Conservation (phyloP, 345 rosid genomes). For the Corchorus capsularis region DNA sequence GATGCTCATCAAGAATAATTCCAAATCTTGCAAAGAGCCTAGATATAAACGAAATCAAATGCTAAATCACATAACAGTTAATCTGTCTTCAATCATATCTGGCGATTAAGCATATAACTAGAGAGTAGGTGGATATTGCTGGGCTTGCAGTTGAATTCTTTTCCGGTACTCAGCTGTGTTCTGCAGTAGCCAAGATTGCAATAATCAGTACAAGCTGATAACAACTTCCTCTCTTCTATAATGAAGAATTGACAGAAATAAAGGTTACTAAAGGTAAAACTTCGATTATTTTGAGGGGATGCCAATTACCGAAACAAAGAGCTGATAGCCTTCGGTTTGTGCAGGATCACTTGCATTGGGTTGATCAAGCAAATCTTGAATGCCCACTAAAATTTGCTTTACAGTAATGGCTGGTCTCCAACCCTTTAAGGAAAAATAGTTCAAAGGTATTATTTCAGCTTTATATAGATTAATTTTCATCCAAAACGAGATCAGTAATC, state of each 20-base stretch:
- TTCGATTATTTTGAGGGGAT: no score
- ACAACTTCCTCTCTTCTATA: background rate
- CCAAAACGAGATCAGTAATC: background rate
- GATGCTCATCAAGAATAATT: background rate
- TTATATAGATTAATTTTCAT: background rate
- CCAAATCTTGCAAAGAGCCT: background rate
- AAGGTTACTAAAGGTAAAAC: background rate
- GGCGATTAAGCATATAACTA: slow-evolving; percentile 9
- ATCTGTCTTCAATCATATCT: background rate
- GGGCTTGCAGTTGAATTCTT: slow-evolving; percentile 50
- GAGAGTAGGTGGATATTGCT: slow-evolving; percentile 40
- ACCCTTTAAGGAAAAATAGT: slow-evolving; percentile 25
- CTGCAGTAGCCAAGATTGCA: slow-evolving; percentile 28
- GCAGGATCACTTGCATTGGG: slow-evolving; percentile 47
- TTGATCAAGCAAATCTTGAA: slow-evolving; percentile 44
- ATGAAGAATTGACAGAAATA: background rate
- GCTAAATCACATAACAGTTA: background rate
- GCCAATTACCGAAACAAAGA: slow-evolving; percentile 28
- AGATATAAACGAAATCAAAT: background rate
- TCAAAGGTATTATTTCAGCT: no score
- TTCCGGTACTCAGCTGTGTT: slow-evolving; percentile 41
- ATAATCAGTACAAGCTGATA: background rate
- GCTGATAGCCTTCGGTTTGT: slow-evolving; percentile 40
- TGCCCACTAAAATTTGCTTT: slow-evolving; percentile 45
- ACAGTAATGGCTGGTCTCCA: slow-evolving; percentile 53